Evolutionary conservation across 2,329 filamentous ascomycete species (phyloP).

Genomic region (Phialemoniopsis sp.): DNA sequence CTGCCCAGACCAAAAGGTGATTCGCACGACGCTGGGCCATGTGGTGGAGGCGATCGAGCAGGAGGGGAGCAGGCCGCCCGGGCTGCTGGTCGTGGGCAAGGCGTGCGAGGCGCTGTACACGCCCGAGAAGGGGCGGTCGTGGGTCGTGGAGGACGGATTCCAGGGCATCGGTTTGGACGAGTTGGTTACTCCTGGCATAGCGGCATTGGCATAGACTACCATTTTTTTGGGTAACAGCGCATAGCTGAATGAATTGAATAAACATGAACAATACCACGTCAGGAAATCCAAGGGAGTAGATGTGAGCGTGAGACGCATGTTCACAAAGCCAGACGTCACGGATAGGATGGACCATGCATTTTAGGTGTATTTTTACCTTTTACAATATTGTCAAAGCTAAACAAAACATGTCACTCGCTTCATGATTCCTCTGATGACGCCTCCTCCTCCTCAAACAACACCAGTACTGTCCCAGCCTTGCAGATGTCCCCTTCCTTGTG

Average conservation of each 20-base stretch:
- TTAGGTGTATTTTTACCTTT: too few species aligned
- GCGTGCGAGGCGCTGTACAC: constrained; percentile 76
- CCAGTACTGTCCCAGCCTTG: constrained; percentile 70
- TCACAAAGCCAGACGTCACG: too few species aligned
- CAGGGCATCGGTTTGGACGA: constrained; percentile 58
- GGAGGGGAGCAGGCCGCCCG: constrained; percentile 85
- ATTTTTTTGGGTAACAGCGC: too few species aligned
- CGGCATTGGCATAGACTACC: not conserved
- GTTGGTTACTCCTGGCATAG: not conserved
- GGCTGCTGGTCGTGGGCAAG: constrained; percentile 77
- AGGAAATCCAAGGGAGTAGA: too few species aligned
- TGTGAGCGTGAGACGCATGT: too few species aligned
- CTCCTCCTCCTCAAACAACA: constrained; percentile 61
- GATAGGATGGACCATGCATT: too few species aligned
- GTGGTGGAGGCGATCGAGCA: constrained; percentile 82
- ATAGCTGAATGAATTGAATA: too few species aligned
- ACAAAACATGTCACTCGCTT: too few species aligned
- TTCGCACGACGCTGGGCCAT: constrained; percentile 76
- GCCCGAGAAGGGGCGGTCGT: constrained; percentile 55
- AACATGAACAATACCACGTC: too few species aligned
- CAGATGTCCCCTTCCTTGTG: constrained; percentile 76
- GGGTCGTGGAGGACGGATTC: constrained; percentile 88
- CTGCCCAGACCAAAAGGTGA: constrained; percentile 90
- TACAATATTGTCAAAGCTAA: too few species aligned
- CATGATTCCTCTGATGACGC: not conserved